phyloP scores from a whole-genome alignment of 2,329 filamentous ascomycete genomes.

The Sporothrix humicola region DNA sequence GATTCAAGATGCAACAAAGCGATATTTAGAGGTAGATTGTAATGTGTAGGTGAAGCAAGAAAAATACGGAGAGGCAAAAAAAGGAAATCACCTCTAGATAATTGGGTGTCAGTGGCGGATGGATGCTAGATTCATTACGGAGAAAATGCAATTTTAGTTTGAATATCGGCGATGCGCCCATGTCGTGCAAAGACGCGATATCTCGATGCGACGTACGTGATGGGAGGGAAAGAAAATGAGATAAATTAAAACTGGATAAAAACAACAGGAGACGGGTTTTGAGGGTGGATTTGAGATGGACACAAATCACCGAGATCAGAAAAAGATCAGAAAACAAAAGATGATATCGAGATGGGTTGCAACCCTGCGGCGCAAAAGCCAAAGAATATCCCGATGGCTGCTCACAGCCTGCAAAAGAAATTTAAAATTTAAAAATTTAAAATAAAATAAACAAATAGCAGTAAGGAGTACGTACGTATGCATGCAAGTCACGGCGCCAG shows the following conservation, averaged over 20 bases:
- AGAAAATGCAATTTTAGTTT: neutral
- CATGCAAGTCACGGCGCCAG: neutral
- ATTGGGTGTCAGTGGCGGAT: neutral
- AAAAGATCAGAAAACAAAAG: too few species aligned
- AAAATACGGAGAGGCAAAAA: neutral
- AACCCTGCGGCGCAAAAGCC: neutral
- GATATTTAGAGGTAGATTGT: neutral
- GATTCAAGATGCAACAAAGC: neutral
- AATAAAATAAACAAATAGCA: too few species aligned
- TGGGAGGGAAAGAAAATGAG: neutral
- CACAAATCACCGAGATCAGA: slow-evolving; percentile 3
- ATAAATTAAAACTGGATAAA: neutral
- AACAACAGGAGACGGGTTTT: too few species aligned
- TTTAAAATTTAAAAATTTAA: too few species aligned
- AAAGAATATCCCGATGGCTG: slow-evolving; percentile 12
- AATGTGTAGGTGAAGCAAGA: neutral
- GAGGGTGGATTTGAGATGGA: neutral
- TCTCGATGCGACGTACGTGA: slow-evolving; percentile 2
- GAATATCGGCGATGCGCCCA: slow-evolving; percentile 1
- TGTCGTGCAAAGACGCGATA: slow-evolving; percentile 15
- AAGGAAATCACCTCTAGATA: neutral
- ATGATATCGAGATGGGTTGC: neutral
- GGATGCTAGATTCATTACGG: neutral
- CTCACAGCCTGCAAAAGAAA: neutral
- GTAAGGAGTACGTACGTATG: neutral